Base-by-base conservation (phyloP, 306 rosid species). In the Dryas alaskensis region DNA sequence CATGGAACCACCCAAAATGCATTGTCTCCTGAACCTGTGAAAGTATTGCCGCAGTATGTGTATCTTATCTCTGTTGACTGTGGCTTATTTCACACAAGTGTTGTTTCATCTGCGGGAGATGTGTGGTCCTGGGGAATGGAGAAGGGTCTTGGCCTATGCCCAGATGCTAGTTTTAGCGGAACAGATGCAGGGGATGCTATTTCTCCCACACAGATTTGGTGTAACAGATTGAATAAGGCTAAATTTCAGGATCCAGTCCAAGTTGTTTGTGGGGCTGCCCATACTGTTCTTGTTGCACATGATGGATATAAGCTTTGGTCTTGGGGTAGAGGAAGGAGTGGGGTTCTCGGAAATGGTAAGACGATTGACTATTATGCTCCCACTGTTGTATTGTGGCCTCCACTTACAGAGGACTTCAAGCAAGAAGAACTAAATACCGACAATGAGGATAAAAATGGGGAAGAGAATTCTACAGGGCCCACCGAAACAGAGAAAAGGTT, bases 41-140 rank as follows among this genome's bases (percentile, higher is more conserved):
- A 84, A 73, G 92, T 84, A 52, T 80, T 93, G 88, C 97, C 92
- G 5, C 80, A 80, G 49, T 14, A 75, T 46, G 69, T 79, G 49
- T 58, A 75, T 60, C 86, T 93, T 57, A 52, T 81, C 60, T 84
- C 86, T 49, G 74, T 89, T 31, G 96, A 80, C 81, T 93, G 98
- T 78, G 97, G 98, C 74, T 80, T 93, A 71, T 93, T 93, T 78
- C 98, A 93, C 79, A 89, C 96, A 0, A 84, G 97, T 72, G 91
- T 88, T 60, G 92, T 86, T 80, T 93, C 98, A 51, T 85, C 92
- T 2, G 84, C 78, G 0, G 98, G 98, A 63, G 89, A 87, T 75
- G 92, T 89, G 73, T 91, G 98, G 97, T 91, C 91, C 3, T 93
- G 98, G 98, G 98, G 98, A 79, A 93, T 93, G 98, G 94, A 82